Evolutionary conservation across 2,329 filamentous ascomycete species (phyloP), one percentile per base, ranked within the genome.

Genomic region (Paracoccidioides lutzii): DNA sequence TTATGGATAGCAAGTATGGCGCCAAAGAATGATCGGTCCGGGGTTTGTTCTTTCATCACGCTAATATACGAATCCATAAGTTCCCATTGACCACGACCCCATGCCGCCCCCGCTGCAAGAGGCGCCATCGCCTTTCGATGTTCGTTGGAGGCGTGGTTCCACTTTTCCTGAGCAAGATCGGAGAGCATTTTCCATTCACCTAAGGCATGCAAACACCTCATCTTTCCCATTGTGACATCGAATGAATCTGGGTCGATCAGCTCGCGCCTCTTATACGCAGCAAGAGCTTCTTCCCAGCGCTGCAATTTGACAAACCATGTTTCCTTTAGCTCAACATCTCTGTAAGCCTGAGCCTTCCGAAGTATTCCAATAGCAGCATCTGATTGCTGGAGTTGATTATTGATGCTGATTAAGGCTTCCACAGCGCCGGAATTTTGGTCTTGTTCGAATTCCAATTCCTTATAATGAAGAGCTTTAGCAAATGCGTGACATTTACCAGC

Each of bases 291-390:
- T 61, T 98, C 94, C 94, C 94, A 99, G 57, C 93, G 84, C 69
- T 97, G 90, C 50, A 99, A 76, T 74, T 96, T 97, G 72, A 98
- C 94, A 62, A 96, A 98, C 93, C 93, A 99, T 0, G 90, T 96
- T 73, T 99, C 93, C 58, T 95, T 89, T 52, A 98, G 78, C 66
- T 95, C 89, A 35, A 99, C 95, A 66, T 98, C 93, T 63, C 88
- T 88, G 70, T 97, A 98, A 45, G 89, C 82, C 70, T 98, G 93
- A 7, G 93, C 93, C 73, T 95, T 95, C 52, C 93, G 84, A 56
- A 99, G 78, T 58, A 99, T 99, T 71, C 93, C 93, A 63, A 99
- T 97, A 44, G 93, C 94, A 37, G 93, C 94, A 72, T 99, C 93
- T 6, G 93, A 96, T 69, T 99, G 93, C 69, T 98, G 93, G 5